These are phyloP conservation scores for Neurospora cerealis DNA, from an alignment of 495 filamentous ascomycete genomes.

Conservation along the genomic window DNA sequence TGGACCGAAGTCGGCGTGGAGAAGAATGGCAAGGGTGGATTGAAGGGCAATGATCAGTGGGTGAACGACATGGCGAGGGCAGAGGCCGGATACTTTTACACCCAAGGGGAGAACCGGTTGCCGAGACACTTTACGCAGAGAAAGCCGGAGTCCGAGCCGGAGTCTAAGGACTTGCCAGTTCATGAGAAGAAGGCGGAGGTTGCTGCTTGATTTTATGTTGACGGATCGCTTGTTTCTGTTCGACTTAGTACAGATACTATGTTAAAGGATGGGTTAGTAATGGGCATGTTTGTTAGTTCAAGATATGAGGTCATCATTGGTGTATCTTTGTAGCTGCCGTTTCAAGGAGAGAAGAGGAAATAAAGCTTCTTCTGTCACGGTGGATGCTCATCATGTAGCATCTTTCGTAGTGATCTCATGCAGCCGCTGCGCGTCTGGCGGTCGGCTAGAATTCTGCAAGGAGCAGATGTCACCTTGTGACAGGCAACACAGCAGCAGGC, in stretches of 20 bases:
- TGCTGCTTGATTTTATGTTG: background rate
- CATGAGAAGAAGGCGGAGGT: background rate
- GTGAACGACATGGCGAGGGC: conserved; percentile 71
- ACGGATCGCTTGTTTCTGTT: background rate
- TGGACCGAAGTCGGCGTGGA: conserved; percentile 37
- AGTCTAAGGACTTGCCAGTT: conserved; percentile 4
- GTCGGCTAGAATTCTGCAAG: background rate
- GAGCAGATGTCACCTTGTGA: background rate
- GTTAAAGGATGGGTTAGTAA: background rate
- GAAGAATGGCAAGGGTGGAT: conserved; percentile 26
- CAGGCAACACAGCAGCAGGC: background rate
- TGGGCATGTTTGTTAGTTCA: background rate
- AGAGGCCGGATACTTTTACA: conserved; percentile 50
- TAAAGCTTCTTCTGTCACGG: background rate
- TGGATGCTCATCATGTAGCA: background rate
- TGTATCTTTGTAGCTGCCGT: background rate
- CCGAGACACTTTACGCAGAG: conserved; percentile 35
- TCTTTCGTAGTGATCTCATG: background rate
- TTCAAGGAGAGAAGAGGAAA: background rate
- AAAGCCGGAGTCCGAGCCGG: conserved; percentile 12
- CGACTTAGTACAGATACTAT: background rate
- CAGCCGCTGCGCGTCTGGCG: background rate
- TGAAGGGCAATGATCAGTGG: conserved; percentile 48
- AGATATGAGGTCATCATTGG: background rate
- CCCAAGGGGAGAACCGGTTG: conserved; percentile 51